Conservation (phyloP, 2,329 filamentous ascomycete species). For the Xylaria sp. region DNA sequence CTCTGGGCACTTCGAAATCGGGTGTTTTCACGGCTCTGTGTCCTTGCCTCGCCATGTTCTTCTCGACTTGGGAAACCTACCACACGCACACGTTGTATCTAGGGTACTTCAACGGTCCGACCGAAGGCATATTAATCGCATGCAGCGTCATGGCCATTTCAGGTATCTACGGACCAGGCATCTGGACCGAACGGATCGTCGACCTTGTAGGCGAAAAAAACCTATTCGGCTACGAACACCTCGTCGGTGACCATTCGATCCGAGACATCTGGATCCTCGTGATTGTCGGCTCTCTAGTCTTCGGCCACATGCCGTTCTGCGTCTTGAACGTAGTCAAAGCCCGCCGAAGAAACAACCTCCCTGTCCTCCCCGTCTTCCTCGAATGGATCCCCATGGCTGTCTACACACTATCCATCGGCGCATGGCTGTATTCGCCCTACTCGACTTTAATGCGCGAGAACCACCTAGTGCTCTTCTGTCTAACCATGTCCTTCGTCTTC, state of each 20-base stretch:
- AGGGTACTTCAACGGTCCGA: constrained; percentile 96
- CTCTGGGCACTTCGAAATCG: constrained; percentile 82
- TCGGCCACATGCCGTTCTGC: constrained; percentile 87
- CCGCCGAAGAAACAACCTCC: constrained; percentile 75
- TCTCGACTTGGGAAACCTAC: constrained; percentile 99
- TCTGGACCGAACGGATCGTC: constrained; percentile 83
- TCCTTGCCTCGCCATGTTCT: constrained; percentile 97
- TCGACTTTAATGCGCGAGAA: constrained; percentile 85
- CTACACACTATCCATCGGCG: constrained; percentile 77
- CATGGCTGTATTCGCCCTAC: constrained; percentile 92
- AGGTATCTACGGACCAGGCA: constrained; percentile 85
- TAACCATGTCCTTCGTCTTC: constrained; percentile 97
- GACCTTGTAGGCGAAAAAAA: constrained; percentile 71
- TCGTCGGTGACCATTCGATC: constrained; percentile 78
- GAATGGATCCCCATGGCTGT: constrained; percentile 94
- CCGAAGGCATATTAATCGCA: constrained; percentile 91
- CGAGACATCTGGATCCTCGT: constrained; percentile 88
- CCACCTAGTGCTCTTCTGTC: constrained; percentile 89
- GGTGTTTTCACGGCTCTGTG: constrained; percentile 92
- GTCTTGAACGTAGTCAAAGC: constrained; percentile 86
- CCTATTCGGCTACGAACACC: constrained; percentile 63
- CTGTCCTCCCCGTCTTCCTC: constrained; percentile 84
- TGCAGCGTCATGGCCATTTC: constrained; percentile 87
- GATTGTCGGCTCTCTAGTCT: constrained; percentile 72
- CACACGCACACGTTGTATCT: constrained; percentile 98